These are phyloP conservation scores for Cystofilobasidium capitatum DNA, from an alignment of 768 basidiomycete genomes.

Conservation along the genomic window DNA sequence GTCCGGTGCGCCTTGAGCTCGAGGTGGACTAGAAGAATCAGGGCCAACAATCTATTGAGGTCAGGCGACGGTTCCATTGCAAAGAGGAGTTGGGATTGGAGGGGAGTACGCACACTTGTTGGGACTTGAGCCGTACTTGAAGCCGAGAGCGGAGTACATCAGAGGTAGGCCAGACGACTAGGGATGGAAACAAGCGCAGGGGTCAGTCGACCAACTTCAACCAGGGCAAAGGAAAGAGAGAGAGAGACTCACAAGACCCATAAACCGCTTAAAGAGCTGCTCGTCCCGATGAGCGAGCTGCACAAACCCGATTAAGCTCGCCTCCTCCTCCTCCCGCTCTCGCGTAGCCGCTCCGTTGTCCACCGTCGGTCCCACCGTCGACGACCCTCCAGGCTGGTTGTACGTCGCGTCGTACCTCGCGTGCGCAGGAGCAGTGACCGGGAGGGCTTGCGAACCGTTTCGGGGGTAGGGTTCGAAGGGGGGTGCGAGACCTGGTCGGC, in stretches of 20 bases:
- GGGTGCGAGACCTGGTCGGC: too few species aligned
- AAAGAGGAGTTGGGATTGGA: background rate
- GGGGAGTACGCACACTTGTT: slow-evolving; percentile 10
- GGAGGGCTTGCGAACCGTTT: too few species aligned
- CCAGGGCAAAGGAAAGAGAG: background rate
- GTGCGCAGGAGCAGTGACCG: too few species aligned
- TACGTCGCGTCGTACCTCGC: background rate
- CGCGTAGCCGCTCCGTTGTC: background rate
- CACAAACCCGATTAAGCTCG: slow-evolving; percentile 18
- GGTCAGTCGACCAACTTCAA: background rate
- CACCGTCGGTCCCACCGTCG: background rate
- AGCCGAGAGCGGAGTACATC: slow-evolving; percentile 21
- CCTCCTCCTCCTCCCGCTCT: slow-evolving; percentile 21
- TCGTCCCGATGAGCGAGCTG: slow-evolving; percentile 24
- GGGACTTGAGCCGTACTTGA: slow-evolving; percentile 23
- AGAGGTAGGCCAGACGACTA: slow-evolving; percentile 22
- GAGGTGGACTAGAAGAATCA: background rate
- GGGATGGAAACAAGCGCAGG: too few species aligned
- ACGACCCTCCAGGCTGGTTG: background rate
- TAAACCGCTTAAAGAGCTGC: slow-evolving; percentile 27
- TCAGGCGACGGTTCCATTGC: background rate
- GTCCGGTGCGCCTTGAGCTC: slow-evolving; percentile 26
- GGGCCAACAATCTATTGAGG: background rate
- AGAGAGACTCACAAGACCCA: slow-evolving; percentile 5
- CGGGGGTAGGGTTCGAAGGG: too few species aligned